Base-by-base conservation (phyloP, 1,284 basidiomycete species). In the Lentinula novae-zelandiae region DNA sequence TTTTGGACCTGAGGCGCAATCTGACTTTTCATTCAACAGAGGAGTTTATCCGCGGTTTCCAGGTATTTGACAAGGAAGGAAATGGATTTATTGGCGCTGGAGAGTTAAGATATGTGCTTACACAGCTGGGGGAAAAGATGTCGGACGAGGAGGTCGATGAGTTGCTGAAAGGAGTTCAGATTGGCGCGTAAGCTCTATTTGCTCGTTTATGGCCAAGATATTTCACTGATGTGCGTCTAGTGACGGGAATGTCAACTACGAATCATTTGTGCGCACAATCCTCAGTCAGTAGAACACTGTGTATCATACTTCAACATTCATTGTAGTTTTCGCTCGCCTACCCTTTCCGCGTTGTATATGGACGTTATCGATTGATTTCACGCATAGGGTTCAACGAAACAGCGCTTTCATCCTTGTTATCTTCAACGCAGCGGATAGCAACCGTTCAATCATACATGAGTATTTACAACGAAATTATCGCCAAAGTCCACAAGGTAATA, bases 1-100 rank as follows among this genome's bases (percentile, higher is more conserved):
- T 9, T 22, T 15, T 15, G 10, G 13, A 7, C 9, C 44, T 7
- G 36, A 22, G 13, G 8, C 12, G 12, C 6, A 17, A 17, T 34
- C 40, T 38, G 42, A 54, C 52, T 13, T 10, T 46, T 39, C 51
- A 15, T 9, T 54, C 40, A 5, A n/a, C 55, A 96, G 96, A 98
- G 82, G 96, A 99, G 73, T 99, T 98, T 78, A 94, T 98, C 70
- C 94, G 96, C 60, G 97, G 96, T 8, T 99, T 99, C 85, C 96
- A 98, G 72, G 96, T 99, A 17, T 99, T 99, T 67, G 96, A 98
- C 77, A 98, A 98, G 78, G 95, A 97, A 65, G 95, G 94, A 49
- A 97, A 97, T 69, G 96, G 96, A 0, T 95, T 91, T 78, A 98
- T 98, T 70, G 95, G 95, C 58, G 94, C 91, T 31, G 95, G 95